Evolutionary conservation across 495 filamentous ascomycete genomes (phyloP).

Genomic region (Hyaloscypha hepaticicola): DNA sequence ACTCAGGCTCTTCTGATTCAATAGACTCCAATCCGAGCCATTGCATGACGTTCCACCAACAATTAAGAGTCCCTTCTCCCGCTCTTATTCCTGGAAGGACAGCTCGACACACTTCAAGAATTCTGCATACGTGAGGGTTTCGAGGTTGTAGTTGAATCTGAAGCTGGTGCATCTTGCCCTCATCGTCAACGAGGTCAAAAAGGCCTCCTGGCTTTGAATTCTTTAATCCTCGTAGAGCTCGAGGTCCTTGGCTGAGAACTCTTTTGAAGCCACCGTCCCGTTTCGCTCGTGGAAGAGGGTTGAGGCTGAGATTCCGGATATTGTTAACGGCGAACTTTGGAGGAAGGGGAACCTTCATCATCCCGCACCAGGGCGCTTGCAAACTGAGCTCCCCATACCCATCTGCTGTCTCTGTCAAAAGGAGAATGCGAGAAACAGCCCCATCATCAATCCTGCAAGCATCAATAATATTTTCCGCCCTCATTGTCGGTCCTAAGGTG

Average conservation of each 20-base stretch:
- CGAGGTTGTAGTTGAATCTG: constrained; percentile 65
- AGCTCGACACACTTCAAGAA: constrained; percentile 60
- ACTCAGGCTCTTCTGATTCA: constrained; percentile 62
- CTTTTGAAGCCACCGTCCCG: constrained; percentile 54
- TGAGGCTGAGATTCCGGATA: constrained; percentile 30
- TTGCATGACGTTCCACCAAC: constrained; percentile 75
- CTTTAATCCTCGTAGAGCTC: constrained; percentile 43
- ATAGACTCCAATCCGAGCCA: constrained; percentile 58
- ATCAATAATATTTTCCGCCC: constrained; percentile 65
- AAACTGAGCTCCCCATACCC: constrained; percentile 64
- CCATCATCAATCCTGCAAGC: constrained; percentile 73
- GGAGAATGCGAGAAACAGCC: constrained; percentile 62
- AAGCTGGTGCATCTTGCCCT: constrained; percentile 61
- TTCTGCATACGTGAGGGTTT: constrained; percentile 55
- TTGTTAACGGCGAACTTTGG: constrained; percentile 28
- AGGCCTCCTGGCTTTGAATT: constrained; percentile 52
- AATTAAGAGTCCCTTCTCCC: constrained; percentile 63
- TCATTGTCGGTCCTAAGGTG: constrained; percentile 43
- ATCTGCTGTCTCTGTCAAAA: constrained; percentile 63
- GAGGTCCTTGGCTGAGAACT: constrained; percentile 49
- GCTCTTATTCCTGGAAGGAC: constrained; percentile 57
- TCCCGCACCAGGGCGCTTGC: constrained; percentile 72
- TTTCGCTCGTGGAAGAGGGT: constrained; percentile 19
- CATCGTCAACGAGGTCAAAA: constrained; percentile 62
- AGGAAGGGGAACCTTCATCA: constrained; percentile 54